Percentiles rank a stretch among this genome's conserved stretches.
These are phyloP conservation scores for Benincasa hispida DNA, from an alignment of 306 rosid genomes.

Conservation along the genomic window DNA sequence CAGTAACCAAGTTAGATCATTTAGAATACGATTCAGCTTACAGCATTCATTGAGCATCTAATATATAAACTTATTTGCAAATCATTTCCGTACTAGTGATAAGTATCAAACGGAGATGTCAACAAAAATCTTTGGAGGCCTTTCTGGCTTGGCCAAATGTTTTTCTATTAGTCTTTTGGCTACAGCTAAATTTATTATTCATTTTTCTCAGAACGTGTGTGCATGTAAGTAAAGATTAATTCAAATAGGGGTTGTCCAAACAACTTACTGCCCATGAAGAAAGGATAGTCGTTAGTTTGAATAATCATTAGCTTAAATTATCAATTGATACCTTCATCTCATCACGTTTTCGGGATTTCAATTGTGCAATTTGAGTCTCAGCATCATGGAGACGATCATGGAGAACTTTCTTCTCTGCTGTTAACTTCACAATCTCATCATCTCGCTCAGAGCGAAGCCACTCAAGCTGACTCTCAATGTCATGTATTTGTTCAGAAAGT, in stretches of 20 bases:
- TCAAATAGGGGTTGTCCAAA: neutral
- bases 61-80: neutral
- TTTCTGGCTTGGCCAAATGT: neutral
- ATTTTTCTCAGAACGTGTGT: neutral
- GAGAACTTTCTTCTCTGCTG: conserved; percentile 74
- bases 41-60: neutral
- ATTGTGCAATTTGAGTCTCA: conserved; percentile 67
- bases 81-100: neutral
- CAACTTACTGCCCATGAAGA: neutral
- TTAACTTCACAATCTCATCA: conserved; percentile 57
- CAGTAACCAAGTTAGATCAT: neutral
- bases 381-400: conserved; percentile 92
- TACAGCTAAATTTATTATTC: neutral
- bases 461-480: conserved; percentile 94
- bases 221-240: neutral
- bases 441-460: conserved; percentile 97
- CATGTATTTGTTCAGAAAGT: conserved; percentile 64
- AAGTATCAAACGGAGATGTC: neutral
- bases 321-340: conserved; percentile 62
- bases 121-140: neutral
- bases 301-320: neutral
- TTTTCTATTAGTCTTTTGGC: neutral
- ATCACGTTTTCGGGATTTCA: conserved; percentile 93
- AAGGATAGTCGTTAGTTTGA: neutral
- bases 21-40: neutral